Conservation (phyloP, 2,329 filamentous ascomycete genomes). For the Fusarium mundagurra region DNA sequence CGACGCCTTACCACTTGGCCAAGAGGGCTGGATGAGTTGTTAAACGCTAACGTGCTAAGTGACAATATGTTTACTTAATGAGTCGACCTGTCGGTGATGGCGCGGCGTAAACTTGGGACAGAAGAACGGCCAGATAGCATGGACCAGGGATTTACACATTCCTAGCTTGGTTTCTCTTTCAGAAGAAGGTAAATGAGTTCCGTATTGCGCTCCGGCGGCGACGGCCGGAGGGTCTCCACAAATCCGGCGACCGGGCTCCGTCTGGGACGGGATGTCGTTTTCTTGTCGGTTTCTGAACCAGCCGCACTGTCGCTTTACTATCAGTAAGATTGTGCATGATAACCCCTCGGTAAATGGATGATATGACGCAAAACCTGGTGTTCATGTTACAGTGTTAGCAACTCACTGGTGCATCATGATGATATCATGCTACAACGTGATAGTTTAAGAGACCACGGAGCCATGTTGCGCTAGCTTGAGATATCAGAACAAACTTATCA, state of each 20-base stretch:
- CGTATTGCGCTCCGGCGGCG: neutral
- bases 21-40: slow-evolving; percentile 32
- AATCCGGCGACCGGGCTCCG: neutral
- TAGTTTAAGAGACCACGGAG: neutral
- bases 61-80: fast-evolving
- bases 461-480: too few relatives aligned
- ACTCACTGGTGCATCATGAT: slow-evolving; percentile 9
- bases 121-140: fast-evolving
- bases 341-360: fast-evolving
- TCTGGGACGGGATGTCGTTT: fast-evolving
- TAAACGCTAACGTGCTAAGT: neutral
- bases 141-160: fast-evolving
- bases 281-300: neutral
- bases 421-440: neutral
- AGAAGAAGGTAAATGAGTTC: neutral
- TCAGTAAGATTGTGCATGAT: neutral
- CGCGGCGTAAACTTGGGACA: too few relatives aligned
- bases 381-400: neutral
- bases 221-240: neutral
- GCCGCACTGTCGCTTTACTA: neutral
- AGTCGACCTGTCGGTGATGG: too few relatives aligned
- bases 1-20: slow-evolving; percentile 43
- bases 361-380: neutral
- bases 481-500: neutral
- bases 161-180: too few relatives aligned